Base-by-base conservation (phyloP, 352 stramenopile genomes). In the Plasmopara halstedii region DNA sequence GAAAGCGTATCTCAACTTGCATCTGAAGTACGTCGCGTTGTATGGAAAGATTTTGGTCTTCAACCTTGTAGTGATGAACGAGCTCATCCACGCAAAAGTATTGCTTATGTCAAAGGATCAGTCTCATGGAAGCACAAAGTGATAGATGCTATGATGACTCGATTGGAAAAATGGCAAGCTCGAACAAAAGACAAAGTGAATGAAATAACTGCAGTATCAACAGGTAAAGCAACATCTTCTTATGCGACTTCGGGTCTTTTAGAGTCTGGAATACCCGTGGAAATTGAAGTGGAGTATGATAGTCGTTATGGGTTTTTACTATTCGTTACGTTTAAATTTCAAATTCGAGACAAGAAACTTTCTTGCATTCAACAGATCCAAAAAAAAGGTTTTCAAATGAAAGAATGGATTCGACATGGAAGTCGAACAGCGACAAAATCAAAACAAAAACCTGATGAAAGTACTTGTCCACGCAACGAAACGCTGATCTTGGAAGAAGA, bases 241-340 rank as follows among this genome's bases (percentile, higher is more conserved):
- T 52, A 15, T 44, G 27, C 32, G 41, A 20, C 33, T 17, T 43
- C 38, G 6, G 43, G 49, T 18, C 17, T 73, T 19, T 47, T 68
- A 13, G 48, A 65, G 2, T 44, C 43, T 18, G 59, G 56, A 3
- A 56, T 67, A 27, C 68, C 69, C 7, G 84, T 95, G 10, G 66
- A 76, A 39, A 71, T 98, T 4, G 83, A 92, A 25, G 67, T 88
- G 7, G 59, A 78, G 48, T 75, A 85, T 49, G 48, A 83, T 42
- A 76, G 67, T 45, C 66, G 67, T 18, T 64, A 77, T 27, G 68
- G 61, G 9, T 81, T 74, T 25, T 19, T 81, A 27, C 62, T 78
- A n/a, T 73, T 71, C 17, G 62, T 77, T 33, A 72, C 50, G 1
- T 75, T 83, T 48, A 64, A 63, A 27, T 77, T 78, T 36, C 67